Evolutionary conservation across 768 basidiomycete genomes (phyloP).

Genomic region (Lactarius sanguifluus): DNA sequence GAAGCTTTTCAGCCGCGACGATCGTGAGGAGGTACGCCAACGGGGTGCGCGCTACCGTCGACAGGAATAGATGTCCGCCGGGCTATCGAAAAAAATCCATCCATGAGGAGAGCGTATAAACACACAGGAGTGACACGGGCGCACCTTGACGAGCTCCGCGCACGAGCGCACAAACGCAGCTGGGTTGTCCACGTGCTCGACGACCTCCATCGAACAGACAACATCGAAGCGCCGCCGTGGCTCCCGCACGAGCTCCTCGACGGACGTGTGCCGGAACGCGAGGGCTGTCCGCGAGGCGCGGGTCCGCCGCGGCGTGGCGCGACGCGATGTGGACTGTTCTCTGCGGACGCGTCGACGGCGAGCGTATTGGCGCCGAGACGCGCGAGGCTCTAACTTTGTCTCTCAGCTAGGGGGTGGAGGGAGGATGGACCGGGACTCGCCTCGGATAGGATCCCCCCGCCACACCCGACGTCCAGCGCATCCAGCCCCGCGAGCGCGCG

Average conservation of each 20-base stretch:
- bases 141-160: slow-evolving; percentile 83
- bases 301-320: slow-evolving; percentile 79
- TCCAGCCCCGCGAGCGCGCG: slow-evolving; percentile 60
- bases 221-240: slow-evolving; percentile 75
- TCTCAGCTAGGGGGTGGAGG: too few species aligned
- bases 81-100: slow-evolving; percentile 55
- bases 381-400: slow-evolving; percentile 58
- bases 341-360: slow-evolving; percentile 88
- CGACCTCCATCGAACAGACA: slow-evolving; percentile 96
- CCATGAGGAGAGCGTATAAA: too few species aligned
- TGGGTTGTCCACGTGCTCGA: slow-evolving; percentile 97
- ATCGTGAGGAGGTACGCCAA: slow-evolving; percentile 71
- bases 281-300: slow-evolving; percentile 51
- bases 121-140: slow-evolving; percentile 24
- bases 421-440: slow-evolving; percentile 45
- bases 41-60: slow-evolving; percentile 88
- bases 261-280: slow-evolving; percentile 68
- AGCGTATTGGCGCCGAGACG: slow-evolving; percentile 84
- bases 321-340: slow-evolving; percentile 86
- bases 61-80: slow-evolving; percentile 92
- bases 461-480: slow-evolving; percentile 91
- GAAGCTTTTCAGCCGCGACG: slow-evolving; percentile 76
- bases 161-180: slow-evolving; percentile 77
- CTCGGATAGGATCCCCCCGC: slow-evolving; percentile 91
- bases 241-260: slow-evolving; percentile 68